Evolutionary conservation across 2,329 filamentous ascomycete species (phyloP), one percentile per base, ranked within the genome.

Genomic region (Pseudocercospora pini-densiflorae): DNA sequence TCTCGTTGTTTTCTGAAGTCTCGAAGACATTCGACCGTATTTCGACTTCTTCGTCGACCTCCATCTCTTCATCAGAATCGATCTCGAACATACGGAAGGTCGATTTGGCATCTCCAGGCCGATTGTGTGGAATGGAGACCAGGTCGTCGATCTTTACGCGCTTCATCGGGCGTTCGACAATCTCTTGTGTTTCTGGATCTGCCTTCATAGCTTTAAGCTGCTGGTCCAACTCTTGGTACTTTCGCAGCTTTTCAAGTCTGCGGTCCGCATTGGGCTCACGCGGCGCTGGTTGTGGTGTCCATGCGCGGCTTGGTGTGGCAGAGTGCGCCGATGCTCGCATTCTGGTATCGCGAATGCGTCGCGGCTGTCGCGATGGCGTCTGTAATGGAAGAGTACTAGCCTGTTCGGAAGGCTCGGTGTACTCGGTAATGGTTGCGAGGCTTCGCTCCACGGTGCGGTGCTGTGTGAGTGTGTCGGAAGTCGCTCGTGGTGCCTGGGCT

Each of bases 11-110:
- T 43, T 66, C 33, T 8, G 65, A 63, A n/a, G n/a, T 40, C 14
- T 67, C 67, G 58, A 76, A 76, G 1, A 76, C 64, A 58, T 76
- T 76, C 33, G 27, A 58, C 8, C 67, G 45, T 21, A 67, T 59
- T 23, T 70, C 65, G 14, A 68, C 70, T 45, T 70, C 69, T 55
- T 69, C 67, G 45, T 75, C 73, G 59, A 77, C 75, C 65, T 76
- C 74, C 70, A 77, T 77, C 68, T 77, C 74, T 29, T 76, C 76
- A 55, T 77, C 76, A 45, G 67, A 71, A 61, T 77, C 75, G 16
- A 65, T 59, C 10, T 77, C 76, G 12, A 72, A 73, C 36, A 77
- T 70, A 9, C 75, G 60, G 70, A 76, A 77, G 12, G 72, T 77
- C 33, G 70, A 68, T n/a, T 47, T 59, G 3, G 71, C 54, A 21